Percentiles rank a stretch among this genome's conserved stretches.
phyloP scores from a whole-genome alignment of 2,329 filamentous ascomycete species.

The Epichloe brachyelytri region DNA sequence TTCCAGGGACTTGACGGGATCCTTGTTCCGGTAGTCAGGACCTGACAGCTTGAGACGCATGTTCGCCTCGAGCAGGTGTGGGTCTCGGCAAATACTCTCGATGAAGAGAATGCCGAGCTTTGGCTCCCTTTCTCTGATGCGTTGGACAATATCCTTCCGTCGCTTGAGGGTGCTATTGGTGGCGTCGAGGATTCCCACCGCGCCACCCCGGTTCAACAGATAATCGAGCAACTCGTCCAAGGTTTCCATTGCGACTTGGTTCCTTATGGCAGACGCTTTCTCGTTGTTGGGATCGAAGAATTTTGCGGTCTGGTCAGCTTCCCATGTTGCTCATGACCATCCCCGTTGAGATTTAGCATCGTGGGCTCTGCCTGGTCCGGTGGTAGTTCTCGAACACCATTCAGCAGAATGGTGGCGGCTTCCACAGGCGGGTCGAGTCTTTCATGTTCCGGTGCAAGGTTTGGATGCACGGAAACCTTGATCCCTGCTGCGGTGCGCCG shows the following conservation, averaged over 20 bases:
- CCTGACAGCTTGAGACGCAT: constrained; percentile 95
- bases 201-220: constrained; percentile 66
- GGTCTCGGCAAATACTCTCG: constrained; percentile 83
- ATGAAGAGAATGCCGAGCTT: constrained; percentile 88
- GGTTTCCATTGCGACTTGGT: constrained; percentile 86
- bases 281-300: constrained; percentile 92
- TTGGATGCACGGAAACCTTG: constrained; percentile 22
- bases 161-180: constrained; percentile 91
- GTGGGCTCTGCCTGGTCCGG: constrained; percentile 25
- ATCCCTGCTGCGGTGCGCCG: constrained; percentile 64
- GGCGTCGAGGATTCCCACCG: constrained; percentile 90
- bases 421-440: constrained; percentile 33
- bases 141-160: constrained; percentile 70
- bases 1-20: constrained; percentile 67
- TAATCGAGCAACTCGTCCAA: constrained; percentile 87
- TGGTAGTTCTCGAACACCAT: constrained; percentile 28
- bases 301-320: constrained; percentile 75
- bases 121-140: constrained; percentile 70
- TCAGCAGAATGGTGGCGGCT: constrained; percentile 45
- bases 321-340: constrained; percentile 17
- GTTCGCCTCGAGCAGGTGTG: constrained; percentile 77
- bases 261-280: constrained; percentile 67
- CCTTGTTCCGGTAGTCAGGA: constrained; percentile 90
- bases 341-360: constrained; percentile 21
- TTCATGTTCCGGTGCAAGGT: constrained; percentile 20